A percentile compares a stretch with the other conserved stretches of the same genome.
Conservation (phyloP, 2,329 filamentous ascomycete species). For the Alternaria sp. region DNA sequence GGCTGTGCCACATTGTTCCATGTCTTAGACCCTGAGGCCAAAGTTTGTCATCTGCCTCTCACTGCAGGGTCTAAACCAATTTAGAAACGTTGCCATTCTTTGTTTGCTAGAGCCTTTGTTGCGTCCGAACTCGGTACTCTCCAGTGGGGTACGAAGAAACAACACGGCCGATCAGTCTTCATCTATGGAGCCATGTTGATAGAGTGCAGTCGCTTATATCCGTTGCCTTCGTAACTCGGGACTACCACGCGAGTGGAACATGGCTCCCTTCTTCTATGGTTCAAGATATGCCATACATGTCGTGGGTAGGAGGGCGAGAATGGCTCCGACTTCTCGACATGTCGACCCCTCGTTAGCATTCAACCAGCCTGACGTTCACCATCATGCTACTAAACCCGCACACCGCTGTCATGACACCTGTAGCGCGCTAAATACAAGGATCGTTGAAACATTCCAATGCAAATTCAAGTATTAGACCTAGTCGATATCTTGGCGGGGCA, state of each 20-base stretch:
- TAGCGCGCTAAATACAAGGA: conserved; percentile 8
- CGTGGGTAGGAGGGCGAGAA: background rate
- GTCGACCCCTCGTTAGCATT: background rate
- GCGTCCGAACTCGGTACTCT: conserved; percentile 12
- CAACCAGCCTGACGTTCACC: background rate
- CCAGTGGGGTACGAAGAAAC: conserved; percentile 4
- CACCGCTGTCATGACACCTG: conserved; percentile 18
- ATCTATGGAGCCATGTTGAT: conserved; percentile 5
- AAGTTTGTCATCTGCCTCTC: conserved; percentile 41
- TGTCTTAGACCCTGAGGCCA: conserved; percentile 42
- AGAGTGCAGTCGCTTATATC: conserved; percentile 4
- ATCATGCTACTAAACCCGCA: conserved; percentile 4
- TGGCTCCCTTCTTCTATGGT: background rate
- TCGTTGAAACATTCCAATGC: conserved; percentile 22
- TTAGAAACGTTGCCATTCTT: conserved; percentile 18
- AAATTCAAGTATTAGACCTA: conserved; percentile 21
- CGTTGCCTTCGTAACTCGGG: background rate
- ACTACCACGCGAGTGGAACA: conserved; percentile 2
- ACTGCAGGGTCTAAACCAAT: conserved; percentile 40
- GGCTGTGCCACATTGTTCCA: conserved; percentile 38
- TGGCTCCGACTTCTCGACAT: background rate
- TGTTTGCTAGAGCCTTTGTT: conserved; percentile 7
- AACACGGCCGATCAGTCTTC: conserved; percentile 3
- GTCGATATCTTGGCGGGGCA: conserved; percentile 31
- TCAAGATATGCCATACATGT: background rate